A percentile compares a stretch with the other conserved stretches of the same genome.
Conservation (phyloP, 129 eudicot genomes). For the Kitagawia praeruptora region DNA sequence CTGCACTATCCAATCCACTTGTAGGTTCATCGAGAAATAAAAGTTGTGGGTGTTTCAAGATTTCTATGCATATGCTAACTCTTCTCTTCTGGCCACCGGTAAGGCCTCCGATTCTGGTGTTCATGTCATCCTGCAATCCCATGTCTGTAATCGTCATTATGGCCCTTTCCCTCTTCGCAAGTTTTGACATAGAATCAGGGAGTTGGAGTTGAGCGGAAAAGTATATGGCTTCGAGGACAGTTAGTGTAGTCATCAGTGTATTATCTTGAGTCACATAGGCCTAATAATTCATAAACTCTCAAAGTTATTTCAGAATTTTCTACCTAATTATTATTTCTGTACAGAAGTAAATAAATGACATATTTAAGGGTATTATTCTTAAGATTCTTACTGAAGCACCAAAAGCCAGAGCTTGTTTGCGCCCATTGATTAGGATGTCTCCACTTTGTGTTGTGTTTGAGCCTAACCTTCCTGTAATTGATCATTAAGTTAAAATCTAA, state of each 20-base stretch:
- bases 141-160: slow-evolving; percentile 1
- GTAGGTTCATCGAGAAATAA: slow-evolving; percentile 4
- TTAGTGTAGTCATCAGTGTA: slow-evolving; percentile 9
- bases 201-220: slow-evolving; percentile 11
- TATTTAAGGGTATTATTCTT: background rate
- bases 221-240: slow-evolving; percentile 1
- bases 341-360: background rate
- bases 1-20: slow-evolving; percentile 9
- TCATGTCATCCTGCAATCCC: slow-evolving; percentile 7
- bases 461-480: slow-evolving; percentile 7
- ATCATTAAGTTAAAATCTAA: background rate
- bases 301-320: background rate
- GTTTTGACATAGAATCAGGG: slow-evolving; percentile 6
- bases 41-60: slow-evolving; percentile 4
- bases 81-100: slow-evolving; percentile 9
- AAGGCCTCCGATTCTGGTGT: slow-evolving; percentile 12
- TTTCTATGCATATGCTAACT: slow-evolving; percentile 16
- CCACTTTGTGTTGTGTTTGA: slow-evolving; percentile 1
- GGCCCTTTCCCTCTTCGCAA: background rate
- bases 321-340: background rate
- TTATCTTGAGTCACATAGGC: slow-evolving; percentile 11
- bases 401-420: slow-evolving; percentile 1
- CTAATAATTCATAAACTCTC: background rate
- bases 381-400: background rate
- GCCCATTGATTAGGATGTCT: slow-evolving; percentile 5